Conservation (phyloP, 2,329 filamentous ascomycete genomes). For the Exophiala lecanii-corni region DNA sequence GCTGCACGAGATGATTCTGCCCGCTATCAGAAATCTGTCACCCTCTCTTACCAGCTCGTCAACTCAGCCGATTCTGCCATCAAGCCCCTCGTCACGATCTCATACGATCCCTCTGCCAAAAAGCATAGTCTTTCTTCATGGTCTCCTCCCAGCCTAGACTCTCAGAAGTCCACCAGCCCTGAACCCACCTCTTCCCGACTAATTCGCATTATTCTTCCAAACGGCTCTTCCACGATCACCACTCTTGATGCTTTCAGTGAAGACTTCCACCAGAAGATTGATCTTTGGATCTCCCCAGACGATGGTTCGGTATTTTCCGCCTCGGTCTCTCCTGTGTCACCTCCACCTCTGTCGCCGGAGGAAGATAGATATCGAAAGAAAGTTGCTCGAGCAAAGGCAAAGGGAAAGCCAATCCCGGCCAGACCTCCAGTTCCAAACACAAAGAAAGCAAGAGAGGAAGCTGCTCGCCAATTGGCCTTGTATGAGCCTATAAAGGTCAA, state of each 20-base stretch:
- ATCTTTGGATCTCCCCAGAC: conserved; percentile 37
- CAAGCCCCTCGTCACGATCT: conserved; percentile 35
- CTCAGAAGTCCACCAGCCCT: conserved; percentile 21
- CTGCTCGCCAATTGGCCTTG: conserved; percentile 13
- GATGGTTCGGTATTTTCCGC: conserved; percentile 40
- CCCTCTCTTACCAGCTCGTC: conserved; percentile 25
- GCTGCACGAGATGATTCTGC: conserved; percentile 11
- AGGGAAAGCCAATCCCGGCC: conserved; percentile 23
- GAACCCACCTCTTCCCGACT: conserved; percentile 50
- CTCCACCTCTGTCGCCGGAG: conserved; percentile 18
- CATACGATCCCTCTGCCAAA: conserved; percentile 37
- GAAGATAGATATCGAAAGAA: conserved; percentile 23
- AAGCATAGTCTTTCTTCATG: conserved; percentile 37
- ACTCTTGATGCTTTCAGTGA: conserved; percentile 33
- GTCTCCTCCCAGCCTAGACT: conserved; percentile 30
- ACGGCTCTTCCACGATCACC: conserved; percentile 36
- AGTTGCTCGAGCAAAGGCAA: conserved; percentile 22
- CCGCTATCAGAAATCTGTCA: conserved; percentile 20
- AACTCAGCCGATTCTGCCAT: conserved; percentile 15
- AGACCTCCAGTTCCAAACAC: conserved; percentile 20
- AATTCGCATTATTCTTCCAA: conserved; percentile 37
- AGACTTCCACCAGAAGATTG: conserved; percentile 31
- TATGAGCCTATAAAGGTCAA: conserved; percentile 30
- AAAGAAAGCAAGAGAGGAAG: conserved; percentile 24
- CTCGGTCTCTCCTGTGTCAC: conserved; percentile 24